phyloP scores from a whole-genome alignment of 2,329 filamentous ascomycete species.

The Colletotrichum horii region DNA sequence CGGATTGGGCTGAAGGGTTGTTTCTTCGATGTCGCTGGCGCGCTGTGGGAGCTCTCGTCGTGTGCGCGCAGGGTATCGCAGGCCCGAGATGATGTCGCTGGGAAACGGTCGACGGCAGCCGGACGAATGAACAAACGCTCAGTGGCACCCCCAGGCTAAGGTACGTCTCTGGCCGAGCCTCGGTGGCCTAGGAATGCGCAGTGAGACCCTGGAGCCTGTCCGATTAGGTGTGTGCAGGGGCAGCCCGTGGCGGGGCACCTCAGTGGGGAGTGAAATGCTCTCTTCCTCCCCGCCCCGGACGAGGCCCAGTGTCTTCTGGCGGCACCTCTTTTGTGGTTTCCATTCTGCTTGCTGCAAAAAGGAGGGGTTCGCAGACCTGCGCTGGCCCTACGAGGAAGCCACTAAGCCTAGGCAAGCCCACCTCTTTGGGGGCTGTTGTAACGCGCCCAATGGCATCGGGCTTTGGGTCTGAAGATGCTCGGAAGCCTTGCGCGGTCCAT shows the following conservation, averaged over 20 bases:
- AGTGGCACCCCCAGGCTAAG: constrained; percentile 7
- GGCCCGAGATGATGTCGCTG: neutral
- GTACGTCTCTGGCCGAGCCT: neutral
- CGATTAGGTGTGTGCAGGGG: neutral
- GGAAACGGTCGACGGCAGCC: neutral
- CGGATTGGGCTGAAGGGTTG: neutral
- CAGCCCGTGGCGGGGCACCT: neutral
- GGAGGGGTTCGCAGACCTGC: neutral
- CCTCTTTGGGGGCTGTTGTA: neutral
- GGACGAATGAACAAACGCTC: neutral
- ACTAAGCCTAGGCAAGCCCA: neutral
- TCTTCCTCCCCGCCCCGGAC: neutral
- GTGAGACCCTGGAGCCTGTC: constrained; percentile 7
- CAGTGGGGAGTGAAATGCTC: neutral
- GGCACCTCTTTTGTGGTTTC: neutral
- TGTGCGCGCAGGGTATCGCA: neutral
- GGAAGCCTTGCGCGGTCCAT: neutral
- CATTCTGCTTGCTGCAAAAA: neutral
- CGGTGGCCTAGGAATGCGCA: neutral
- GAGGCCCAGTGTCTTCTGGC: neutral
- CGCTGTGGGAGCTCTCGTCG: neutral
- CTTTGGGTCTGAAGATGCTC: neutral
- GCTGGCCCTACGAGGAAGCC: neutral
- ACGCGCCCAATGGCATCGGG: neutral
- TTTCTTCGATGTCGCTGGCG: neutral